Evolutionary conservation across 78 protist genomes (phyloP).

Genomic region (Chrysochromulina tobinii): DNA sequence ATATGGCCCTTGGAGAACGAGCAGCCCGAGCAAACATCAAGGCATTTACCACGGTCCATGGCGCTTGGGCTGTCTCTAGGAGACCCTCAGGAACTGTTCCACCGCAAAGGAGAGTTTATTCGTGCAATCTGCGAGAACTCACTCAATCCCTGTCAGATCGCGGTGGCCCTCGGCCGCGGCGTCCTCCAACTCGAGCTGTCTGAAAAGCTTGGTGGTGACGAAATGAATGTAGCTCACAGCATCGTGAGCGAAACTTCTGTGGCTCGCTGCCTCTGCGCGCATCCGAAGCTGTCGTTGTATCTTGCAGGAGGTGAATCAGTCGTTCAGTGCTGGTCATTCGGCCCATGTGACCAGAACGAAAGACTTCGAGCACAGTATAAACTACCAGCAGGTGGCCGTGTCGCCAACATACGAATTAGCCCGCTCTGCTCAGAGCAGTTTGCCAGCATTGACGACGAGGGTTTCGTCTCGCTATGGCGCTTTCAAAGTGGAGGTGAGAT

Average conservation of each 20-base stretch:
- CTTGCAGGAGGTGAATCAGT: background rate
- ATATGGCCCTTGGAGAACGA: too few relatives aligned
- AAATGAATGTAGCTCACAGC: background rate
- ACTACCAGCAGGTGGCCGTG: background rate
- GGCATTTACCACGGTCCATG: too few relatives aligned
- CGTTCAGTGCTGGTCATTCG: constrained; percentile 11
- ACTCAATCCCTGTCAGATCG: background rate
- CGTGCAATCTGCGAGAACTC: background rate
- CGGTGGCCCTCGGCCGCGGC: background rate
- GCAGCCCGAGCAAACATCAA: too few relatives aligned
- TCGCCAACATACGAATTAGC: background rate
- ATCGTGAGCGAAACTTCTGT: background rate
- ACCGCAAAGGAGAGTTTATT: background rate
- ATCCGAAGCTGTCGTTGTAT: background rate
- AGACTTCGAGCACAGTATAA: background rate
- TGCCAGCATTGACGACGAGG: background rate
- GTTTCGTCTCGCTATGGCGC: background rate
- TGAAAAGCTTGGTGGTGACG: background rate
- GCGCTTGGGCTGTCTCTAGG: too few relatives aligned
- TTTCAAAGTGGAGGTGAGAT: background rate
- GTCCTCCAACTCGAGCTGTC: background rate
- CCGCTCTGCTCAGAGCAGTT: background rate
- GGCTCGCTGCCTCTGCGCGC: background rate
- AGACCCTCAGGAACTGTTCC: background rate
- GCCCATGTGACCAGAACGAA: background rate